phyloP scores from a whole-genome alignment of 495 filamentous ascomycete species.

The Penicillium herquei region DNA sequence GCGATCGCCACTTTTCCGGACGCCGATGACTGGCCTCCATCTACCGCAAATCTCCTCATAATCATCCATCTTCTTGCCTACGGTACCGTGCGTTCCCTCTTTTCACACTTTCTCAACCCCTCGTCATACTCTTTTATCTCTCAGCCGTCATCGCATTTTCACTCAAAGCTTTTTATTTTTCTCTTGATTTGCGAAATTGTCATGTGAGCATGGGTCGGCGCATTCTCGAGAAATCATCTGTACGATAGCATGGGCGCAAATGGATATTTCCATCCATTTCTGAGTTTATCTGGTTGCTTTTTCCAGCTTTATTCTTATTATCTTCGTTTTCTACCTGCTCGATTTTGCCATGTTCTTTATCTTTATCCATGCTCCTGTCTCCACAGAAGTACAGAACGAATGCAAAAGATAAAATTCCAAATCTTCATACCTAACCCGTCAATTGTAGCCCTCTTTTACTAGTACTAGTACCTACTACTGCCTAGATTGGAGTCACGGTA shows the following conservation, averaged over 20 bases:
- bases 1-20: too few species aligned
- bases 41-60: too few species aligned
- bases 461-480: too few species aligned
- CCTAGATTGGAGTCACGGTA: too few species aligned
- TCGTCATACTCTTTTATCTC: neutral
- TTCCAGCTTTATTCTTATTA: neutral
- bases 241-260: conserved; percentile 23
- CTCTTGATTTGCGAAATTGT: conserved; percentile 11
- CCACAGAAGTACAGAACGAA: too few species aligned
- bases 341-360: neutral
- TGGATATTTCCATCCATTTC: conserved; percentile 7
- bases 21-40: too few species aligned
- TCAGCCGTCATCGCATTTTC: neutral
- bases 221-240: conserved; percentile 12
- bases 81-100: neutral
- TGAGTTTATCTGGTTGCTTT: neutral
- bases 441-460: too few species aligned
- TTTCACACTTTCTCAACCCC: neutral
- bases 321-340: neutral
- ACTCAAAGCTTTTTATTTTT: conserved; percentile 7
- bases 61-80: too few species aligned
- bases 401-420: too few species aligned
- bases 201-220: conserved; percentile 15
- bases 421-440: too few species aligned
- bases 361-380: neutral